Conservation (phyloP, 139 green algal genomes). For the Chlorella vulgaris region DNA sequence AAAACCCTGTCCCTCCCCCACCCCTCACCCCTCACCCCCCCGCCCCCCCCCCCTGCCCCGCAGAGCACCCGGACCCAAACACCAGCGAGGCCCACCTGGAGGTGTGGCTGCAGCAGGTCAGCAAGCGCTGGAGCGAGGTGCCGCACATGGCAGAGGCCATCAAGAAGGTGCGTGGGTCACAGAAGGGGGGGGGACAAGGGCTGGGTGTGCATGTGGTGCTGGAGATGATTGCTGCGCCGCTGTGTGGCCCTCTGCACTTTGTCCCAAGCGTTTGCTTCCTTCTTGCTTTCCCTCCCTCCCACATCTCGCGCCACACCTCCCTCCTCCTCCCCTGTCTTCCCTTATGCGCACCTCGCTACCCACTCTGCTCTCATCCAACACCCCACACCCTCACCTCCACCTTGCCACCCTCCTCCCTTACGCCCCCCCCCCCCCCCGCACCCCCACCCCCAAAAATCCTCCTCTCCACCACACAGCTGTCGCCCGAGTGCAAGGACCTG, state of each 20-base stretch:
- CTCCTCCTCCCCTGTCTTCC: no score
- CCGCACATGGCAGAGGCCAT: slow-evolving; percentile 62
- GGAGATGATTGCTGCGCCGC: no score
- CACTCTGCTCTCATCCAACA: no score
- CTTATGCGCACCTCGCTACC: no score
- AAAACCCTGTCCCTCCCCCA: background rate
- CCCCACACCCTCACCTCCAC: no score
- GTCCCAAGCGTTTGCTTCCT: no score
- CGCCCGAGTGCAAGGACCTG: slow-evolving; percentile 69
- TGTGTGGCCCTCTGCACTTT: no score
- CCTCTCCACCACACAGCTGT: slow-evolving; percentile 43
- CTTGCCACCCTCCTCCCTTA: no score
- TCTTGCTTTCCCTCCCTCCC: no score
- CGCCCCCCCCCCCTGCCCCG: background rate
- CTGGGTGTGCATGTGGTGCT: no score
- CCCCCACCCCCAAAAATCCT: background rate
- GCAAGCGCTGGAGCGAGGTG: slow-evolving; percentile 58
- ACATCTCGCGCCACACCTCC: no score
- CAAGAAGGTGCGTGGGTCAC: slow-evolving; percentile 37
- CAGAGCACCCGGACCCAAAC: slow-evolving; percentile 75
- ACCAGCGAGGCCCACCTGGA: slow-evolving; percentile 69
- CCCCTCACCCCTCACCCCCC: background rate
- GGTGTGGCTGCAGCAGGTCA: slow-evolving; percentile 58
- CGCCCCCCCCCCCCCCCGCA: background rate
- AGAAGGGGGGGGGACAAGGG: background rate